Evolutionary conservation across 345 rosid genomes (phyloP), one percentile per base, ranked within the genome.

Genomic region (Eucalyptus polyanthemos): DNA sequence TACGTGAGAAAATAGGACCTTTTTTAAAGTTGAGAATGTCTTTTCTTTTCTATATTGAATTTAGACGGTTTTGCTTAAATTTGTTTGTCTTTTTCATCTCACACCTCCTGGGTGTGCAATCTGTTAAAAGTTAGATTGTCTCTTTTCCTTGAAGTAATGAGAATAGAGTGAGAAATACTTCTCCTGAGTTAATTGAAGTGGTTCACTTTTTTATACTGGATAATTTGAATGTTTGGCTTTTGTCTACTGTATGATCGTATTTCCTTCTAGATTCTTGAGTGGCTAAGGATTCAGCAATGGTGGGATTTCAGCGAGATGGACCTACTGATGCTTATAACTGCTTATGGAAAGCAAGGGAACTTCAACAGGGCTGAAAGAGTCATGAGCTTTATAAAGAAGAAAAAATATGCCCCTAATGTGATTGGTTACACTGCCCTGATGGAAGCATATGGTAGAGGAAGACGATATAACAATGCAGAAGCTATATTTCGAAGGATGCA

Each of bases 361-460:
- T 97, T 96, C 93, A 98, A 93, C 87, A 94, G 91, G 92, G 98
- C 98, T 90, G 99, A 98, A 92, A 97, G 92, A 91, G 90, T 95
- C 90, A 92, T 96, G 88, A 92, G 94, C 65, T 88, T 92, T 50
- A 93, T 97, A 94, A 97, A 95, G 90, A 95, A 94, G 93, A 95
- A 91, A 92, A 97, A 98, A 13, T 95, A 93, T 90, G 90, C 80
- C 51, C 98, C 99, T 51, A 95, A 92, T 92, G 98, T 96, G 88
- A 92, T 97, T 49, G 95, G 99, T 45, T 93, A 95, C 65, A 98
- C 99, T 34, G 99, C 99, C 89, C 96, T 98, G 54, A 95, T 98
- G 96, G 99, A 98, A 90, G 98, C 99, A 29, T 95, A 98, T 90
- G 99, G 99, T 88, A 96, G 92, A 93, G 98, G 98, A 92, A 97